phyloP scores from a whole-genome alignment of 768 basidiomycete species.

The Mycena belliarum region DNA sequence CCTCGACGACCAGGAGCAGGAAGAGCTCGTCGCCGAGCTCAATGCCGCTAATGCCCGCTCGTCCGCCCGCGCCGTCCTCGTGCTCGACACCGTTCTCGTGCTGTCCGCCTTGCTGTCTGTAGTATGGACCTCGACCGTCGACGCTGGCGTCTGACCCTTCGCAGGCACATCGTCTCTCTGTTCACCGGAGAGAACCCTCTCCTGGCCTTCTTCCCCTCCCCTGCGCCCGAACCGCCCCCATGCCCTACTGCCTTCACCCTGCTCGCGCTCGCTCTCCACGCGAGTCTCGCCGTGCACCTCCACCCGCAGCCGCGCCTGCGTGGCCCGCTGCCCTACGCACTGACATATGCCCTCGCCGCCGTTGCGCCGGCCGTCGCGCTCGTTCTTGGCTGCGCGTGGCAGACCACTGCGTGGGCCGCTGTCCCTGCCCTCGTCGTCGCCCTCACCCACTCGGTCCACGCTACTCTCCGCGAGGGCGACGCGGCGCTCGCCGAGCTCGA shows the following conservation, averaged over 20 bases:
- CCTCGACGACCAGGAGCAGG: conserved; percentile 47
- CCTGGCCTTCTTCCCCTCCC: conserved; percentile 39
- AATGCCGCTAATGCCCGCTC: conserved; percentile 44
- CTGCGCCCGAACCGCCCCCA: conserved; percentile 25
- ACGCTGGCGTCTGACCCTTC: conserved; percentile 7
- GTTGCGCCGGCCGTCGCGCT: conserved; percentile 52
- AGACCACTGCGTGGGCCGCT: conserved; percentile 56
- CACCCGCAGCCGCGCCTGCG: conserved; percentile 38
- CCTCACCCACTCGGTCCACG: conserved; percentile 46
- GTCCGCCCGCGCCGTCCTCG: conserved; percentile 41
- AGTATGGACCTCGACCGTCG: not conserved
- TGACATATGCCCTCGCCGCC: conserved; percentile 41
- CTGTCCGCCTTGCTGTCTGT: conserved; percentile 51
- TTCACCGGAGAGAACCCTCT: conserved; percentile 50
- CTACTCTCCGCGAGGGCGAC: conserved; percentile 45
- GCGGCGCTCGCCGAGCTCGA: conserved; percentile 53
- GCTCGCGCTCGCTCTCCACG: conserved; percentile 51
- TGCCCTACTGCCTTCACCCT: conserved; percentile 47
- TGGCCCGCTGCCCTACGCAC: conserved; percentile 30
- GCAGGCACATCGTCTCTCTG: conserved; percentile 52
- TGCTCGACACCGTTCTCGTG: conserved; percentile 42
- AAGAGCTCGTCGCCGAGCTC: conserved; percentile 53
- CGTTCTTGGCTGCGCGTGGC: conserved; percentile 52
- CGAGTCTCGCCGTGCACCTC: conserved; percentile 47
- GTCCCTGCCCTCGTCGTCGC: conserved; percentile 43